phyloP scores from a whole-genome alignment of 345 rosid genomes.

The Populus tremula region DNA sequence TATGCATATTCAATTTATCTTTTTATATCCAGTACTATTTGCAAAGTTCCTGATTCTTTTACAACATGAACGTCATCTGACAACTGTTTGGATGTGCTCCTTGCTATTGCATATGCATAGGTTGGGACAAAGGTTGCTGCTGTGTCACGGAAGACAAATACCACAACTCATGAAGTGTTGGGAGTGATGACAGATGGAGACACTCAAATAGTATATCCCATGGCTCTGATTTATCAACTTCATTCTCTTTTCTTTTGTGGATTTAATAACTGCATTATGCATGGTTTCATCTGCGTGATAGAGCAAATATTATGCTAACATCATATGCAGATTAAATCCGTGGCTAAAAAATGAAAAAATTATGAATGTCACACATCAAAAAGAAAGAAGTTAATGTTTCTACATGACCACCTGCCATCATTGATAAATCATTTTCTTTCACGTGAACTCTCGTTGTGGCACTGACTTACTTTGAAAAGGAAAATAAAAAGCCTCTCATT shows the following conservation, averaged over 20 bases:
- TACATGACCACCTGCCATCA: neutral
- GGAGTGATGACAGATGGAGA: slow-evolving; percentile 82
- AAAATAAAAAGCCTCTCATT: neutral
- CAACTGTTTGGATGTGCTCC: neutral
- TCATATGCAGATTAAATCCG: neutral
- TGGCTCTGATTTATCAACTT: slow-evolving; percentile 3
- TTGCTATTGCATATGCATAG: slow-evolving; percentile 27
- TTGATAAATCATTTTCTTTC: neutral
- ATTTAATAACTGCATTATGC: neutral
- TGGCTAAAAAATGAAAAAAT: neutral
- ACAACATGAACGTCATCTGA: neutral
- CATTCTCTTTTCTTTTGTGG: neutral
- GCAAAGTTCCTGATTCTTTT: neutral
- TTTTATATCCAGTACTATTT: neutral
- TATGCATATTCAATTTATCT: neutral
- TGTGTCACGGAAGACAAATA: slow-evolving; percentile 92
- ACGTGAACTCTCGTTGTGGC: neutral
- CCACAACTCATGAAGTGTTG: slow-evolving; percentile 88
- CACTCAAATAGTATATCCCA: slow-evolving; percentile 69
- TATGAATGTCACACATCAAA: neutral
- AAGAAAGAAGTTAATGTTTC: no score
- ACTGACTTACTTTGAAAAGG: neutral
- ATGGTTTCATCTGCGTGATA: neutral
- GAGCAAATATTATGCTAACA: neutral
- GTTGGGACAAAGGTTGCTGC: slow-evolving; percentile 95